Conservation (phyloP, 306 rosid species). For the Vigna nakashimae region DNA sequence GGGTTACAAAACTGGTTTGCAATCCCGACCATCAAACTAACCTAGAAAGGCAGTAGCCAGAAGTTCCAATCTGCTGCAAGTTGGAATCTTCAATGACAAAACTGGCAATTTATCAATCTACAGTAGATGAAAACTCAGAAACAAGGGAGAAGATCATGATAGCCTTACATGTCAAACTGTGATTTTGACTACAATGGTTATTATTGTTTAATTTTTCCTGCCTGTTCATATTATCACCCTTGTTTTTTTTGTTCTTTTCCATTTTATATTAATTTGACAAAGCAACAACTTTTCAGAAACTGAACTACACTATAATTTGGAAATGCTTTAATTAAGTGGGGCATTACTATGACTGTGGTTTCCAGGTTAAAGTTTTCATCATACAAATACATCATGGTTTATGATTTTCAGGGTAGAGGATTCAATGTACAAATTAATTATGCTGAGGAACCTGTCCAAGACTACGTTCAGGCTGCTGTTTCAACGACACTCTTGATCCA, state of each 20-base stretch:
- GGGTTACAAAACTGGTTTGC: too few species aligned
- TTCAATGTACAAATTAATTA: conserved; percentile 85
- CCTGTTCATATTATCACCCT: not conserved
- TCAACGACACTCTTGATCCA: conserved; percentile 79
- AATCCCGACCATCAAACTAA: too few species aligned
- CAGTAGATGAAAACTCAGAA: too few species aligned
- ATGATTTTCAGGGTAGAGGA: conserved; percentile 83
- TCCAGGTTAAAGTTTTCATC: conserved; percentile 70
- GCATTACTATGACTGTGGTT: conserved; percentile 38
- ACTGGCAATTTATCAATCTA: too few species aligned
- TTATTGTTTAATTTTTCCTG: not conserved
- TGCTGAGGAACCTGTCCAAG: conserved; percentile 81
- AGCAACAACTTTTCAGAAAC: conserved; percentile 4
- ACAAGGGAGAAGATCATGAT: too few species aligned
- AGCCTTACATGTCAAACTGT: too few species aligned
- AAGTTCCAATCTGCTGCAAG: too few species aligned
- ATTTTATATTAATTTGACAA: not conserved
- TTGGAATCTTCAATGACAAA: too few species aligned
- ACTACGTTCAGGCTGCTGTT: conserved; percentile 82
- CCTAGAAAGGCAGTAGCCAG: too few species aligned
- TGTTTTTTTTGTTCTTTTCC: conserved; percentile 2
- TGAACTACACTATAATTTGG: conserved; percentile 15
- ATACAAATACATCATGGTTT: conserved; percentile 47
- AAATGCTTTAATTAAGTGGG: conserved; percentile 13
- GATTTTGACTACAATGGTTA: not conserved